These are phyloP conservation scores for Lyophyllum atratum DNA, from an alignment of 768 basidiomycete genomes.

Conservation along the genomic window DNA sequence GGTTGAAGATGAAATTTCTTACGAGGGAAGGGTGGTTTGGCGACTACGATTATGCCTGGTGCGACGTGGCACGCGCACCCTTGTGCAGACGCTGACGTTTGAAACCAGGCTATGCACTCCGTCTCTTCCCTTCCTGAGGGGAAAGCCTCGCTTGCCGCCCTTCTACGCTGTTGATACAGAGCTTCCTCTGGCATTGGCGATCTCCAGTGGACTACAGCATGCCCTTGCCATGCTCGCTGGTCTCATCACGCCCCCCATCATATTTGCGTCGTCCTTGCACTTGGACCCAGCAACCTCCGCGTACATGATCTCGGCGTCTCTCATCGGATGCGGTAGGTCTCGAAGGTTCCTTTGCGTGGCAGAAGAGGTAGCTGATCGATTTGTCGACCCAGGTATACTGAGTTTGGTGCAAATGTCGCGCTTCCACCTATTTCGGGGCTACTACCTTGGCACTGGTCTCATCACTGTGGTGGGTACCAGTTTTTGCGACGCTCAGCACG, in stretches of 20 bases:
- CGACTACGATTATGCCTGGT: constrained; percentile 77
- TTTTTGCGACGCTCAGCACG: constrained; percentile 76
- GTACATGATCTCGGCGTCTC: constrained; percentile 80
- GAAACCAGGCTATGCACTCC: constrained; percentile 62
- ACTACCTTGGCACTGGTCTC: constrained; percentile 79
- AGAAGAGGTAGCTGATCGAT: background rate
- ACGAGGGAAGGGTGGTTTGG: constrained; percentile 77
- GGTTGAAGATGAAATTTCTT: constrained; percentile 34
- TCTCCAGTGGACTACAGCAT: constrained; percentile 74
- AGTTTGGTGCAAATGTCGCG: constrained; percentile 82
- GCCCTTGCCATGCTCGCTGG: constrained; percentile 84
- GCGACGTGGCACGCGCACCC: constrained; percentile 1
- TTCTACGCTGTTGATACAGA: constrained; percentile 78
- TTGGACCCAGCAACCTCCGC: constrained; percentile 60
- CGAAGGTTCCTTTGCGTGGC: background rate
- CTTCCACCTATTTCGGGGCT: constrained; percentile 57
- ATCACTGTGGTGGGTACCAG: constrained; percentile 82
- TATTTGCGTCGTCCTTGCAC: constrained; percentile 65
- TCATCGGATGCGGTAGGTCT: constrained; percentile 74
- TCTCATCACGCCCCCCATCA: constrained; percentile 82
- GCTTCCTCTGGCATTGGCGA: constrained; percentile 71
- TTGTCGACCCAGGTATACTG: constrained; percentile 53
- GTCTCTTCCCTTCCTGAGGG: constrained; percentile 55
- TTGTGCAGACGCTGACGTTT: background rate
- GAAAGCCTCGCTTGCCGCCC: constrained; percentile 50